Base-by-base conservation (phyloP, 2,329 filamentous ascomycete genomes). In the Dryadomyces quercivorus region DNA sequence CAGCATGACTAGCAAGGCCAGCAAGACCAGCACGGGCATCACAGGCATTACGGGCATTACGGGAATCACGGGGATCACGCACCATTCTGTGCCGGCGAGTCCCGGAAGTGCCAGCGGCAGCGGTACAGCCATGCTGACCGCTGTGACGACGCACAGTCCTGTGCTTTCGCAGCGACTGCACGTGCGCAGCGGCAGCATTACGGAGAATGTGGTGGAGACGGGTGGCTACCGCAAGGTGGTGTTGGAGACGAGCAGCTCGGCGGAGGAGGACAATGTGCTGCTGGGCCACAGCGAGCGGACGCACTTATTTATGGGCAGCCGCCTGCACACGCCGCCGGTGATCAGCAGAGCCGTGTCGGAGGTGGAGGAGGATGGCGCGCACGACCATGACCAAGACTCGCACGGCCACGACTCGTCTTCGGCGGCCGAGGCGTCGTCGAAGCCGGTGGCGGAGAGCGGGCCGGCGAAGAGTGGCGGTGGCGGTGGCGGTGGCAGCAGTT, bases 171-270 rank as follows among this genome's bases (percentile, higher is more conserved):
- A 61, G 36, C 54, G 75, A 12, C 72, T 75, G 36, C 36, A 40
- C 5, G 82, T 83, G 6, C 76, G 85, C 55, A 88, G 83, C 60
- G 86, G 87, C 31, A 88, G 84, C 64, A 88, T 91, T 61, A 89
- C 86, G 0, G 86, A 91, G 67, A 87, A 86, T 57, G 73, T 87
- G n/a, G 72, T 90, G 55, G 84, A 91, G 63, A 74, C 84, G 2
- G 81, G 84, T 54, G 87, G 87, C 2, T 77, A 90, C 52, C 80
- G 81, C 59, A 92, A 92, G 69, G 80, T 89, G 47, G 80, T 92
- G 1, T 72, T 92, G 13, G 67, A 69, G 57, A 69, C 66, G 7
- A 64, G 60, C 2, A 67, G 64, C 56, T 67, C 67, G 13, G 62
- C 62, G 10, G 66, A 69, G n/a, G 66, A 69, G 10, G 69, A 70